Evolutionary conservation across 2,329 filamentous ascomycete species (phyloP).

Genomic region (Diplodia scrobiculata): DNA sequence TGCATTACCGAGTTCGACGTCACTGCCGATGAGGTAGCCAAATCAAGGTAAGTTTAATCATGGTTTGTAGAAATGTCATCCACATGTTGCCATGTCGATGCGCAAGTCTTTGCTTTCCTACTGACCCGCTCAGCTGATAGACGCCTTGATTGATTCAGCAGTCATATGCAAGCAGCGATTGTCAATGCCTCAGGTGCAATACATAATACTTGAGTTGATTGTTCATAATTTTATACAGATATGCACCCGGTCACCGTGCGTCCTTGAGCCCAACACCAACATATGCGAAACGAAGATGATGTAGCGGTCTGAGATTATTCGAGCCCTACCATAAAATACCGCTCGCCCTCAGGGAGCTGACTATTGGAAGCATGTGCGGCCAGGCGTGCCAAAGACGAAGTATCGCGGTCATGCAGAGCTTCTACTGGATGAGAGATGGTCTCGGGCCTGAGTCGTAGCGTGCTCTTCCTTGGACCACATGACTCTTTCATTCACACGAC

Average conservation of each 20-base stretch:
- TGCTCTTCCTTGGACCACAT: neutral
- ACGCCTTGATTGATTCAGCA: neutral
- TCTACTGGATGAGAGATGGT: neutral
- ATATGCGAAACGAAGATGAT: neutral
- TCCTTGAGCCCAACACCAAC: neutral
- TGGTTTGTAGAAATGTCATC: neutral
- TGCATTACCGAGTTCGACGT: neutral
- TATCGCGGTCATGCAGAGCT: neutral
- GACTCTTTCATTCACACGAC: neutral
- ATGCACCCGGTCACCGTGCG: neutral
- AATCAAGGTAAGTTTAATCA: neutral
- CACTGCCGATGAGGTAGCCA: neutral
- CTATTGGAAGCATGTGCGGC: neutral
- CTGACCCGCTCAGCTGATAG: slow-evolving; percentile 2
- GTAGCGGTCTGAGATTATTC: neutral
- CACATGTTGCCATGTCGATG: neutral
- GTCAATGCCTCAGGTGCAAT: neutral
- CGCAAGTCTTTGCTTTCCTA: neutral
- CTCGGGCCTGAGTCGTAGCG: neutral
- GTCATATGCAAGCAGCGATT: neutral
- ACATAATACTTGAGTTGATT: neutral
- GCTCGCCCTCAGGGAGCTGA: neutral
- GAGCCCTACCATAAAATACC: neutral
- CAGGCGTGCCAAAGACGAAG: neutral
- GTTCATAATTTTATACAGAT: neutral